phyloP scores from a whole-genome alignment of 352 stramenopile genomes.

The Phytophthora macrochlamydospora region DNA sequence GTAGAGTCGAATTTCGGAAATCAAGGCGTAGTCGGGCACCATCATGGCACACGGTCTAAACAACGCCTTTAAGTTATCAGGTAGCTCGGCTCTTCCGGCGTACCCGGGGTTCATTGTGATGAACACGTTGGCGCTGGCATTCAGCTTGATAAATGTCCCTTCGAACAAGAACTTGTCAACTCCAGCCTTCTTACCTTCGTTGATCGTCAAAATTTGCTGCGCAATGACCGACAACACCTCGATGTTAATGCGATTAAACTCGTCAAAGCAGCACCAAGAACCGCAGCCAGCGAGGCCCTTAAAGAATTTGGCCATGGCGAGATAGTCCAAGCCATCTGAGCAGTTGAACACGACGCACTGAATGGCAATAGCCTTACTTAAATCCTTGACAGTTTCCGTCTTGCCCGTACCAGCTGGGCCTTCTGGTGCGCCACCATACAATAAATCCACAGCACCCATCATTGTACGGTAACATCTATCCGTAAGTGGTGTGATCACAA shows the following conservation, averaged over 20 bases:
- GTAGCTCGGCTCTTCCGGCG: constrained; percentile 93
- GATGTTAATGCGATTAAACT: constrained; percentile 97
- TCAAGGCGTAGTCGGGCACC: constrained; percentile 95
- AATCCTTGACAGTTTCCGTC: constrained; percentile 95
- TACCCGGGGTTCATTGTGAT: constrained; percentile 98
- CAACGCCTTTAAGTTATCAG: constrained; percentile 94
- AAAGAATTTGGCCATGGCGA: constrained; percentile 97
- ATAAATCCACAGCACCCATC: constrained; percentile 93
- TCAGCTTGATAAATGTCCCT: constrained; percentile 93
- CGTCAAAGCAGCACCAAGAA: constrained; percentile 95
- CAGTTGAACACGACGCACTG: constrained; percentile 97
- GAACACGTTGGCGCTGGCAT: constrained; percentile 92
- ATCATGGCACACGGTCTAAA: constrained; percentile 96
- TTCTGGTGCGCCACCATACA: constrained; percentile 94
- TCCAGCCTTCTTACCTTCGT: constrained; percentile 90
- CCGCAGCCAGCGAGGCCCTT: constrained; percentile 93
- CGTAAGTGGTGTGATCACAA: constrained; percentile 95
- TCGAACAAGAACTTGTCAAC: constrained; percentile 94
- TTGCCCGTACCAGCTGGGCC: constrained; percentile 95
- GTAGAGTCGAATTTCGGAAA: constrained; percentile 94
- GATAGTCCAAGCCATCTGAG: constrained; percentile 91
- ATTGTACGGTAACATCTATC: constrained; percentile 95
- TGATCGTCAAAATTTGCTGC: constrained; percentile 95
- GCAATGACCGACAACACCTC: constrained; percentile 95
- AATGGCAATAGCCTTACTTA: constrained; percentile 95